Evolutionary conservation across 2,329 filamentous ascomycete genomes (phyloP), one percentile per base, ranked within the genome.

Genomic region (Colletotrichum sp.): DNA sequence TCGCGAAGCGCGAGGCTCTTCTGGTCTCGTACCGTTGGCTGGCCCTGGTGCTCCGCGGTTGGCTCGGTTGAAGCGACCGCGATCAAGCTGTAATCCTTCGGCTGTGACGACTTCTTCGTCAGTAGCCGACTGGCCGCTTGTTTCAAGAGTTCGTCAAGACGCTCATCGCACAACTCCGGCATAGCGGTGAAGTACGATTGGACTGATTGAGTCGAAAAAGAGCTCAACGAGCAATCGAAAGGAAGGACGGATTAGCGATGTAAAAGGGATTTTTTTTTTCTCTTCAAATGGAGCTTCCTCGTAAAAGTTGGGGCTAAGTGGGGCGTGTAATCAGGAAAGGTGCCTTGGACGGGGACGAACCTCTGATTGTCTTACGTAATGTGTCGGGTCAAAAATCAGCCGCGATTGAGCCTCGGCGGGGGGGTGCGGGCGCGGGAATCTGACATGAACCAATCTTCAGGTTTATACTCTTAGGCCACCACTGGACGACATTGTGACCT

Each of bases 101-200:
- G 70, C 67, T 57, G 30, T 28, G 36, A 36, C 36, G 71, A 66
- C 48, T 65, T 59, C 34, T 59, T 77, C 24, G 70, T 67, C 70
- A 74, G 63, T 12, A 77, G 66, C 67, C 77, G 75, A 64, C 61
- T 67, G 21, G 76, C 77, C 39, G 77, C 75, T 66, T 78, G 72
- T 34, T 60, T 77, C 72, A 78, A 60, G 24, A 78, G 60, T 65
- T 73, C 72, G 63, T 75, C 65, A 34, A 77, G 68, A 60, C 60
- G 75, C 21, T 76, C 77, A 77, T 78, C 75, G 55, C 59, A 74
- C 24, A 78, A 64, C 66, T 71, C 67, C 71, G 72, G 68, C 77
- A 78, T 78, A 78, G 71, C 77, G 74, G 60, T 72, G 48, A 72
- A 60, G 72, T 72, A 65, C 61, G 64, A 69, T 32, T 48, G 57